These are phyloP conservation scores for Pinus tabuliformis DNA, from an alignment of 75 land plant genomes.

Conservation along the genomic window DNA sequence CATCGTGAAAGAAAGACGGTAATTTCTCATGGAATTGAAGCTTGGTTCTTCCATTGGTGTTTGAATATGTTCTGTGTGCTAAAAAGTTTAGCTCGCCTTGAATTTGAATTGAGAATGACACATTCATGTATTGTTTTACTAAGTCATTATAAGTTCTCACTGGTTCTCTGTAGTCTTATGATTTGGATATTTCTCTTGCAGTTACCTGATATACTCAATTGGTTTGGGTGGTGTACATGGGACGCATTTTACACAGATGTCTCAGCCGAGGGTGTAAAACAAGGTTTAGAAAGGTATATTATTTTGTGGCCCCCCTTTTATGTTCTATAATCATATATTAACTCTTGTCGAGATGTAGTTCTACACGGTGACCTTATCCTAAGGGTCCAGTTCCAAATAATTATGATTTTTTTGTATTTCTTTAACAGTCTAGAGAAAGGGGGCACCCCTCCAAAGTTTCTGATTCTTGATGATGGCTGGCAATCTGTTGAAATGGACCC, in stretches of 20 bases:
- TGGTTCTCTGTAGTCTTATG: not conserved
- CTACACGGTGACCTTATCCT: no score
- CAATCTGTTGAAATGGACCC: slow-evolving; percentile 78
- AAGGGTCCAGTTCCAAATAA: no score
- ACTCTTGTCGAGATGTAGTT: no score
- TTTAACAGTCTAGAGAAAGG: slow-evolving; percentile 55
- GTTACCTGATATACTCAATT: slow-evolving; percentile 92
- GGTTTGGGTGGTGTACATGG: slow-evolving; percentile 99
- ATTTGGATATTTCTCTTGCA: slow-evolving; percentile 12
- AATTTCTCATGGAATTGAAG: not conserved
- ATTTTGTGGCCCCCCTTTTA: not conserved
- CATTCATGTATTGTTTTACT: not conserved
- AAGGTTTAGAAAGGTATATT: slow-evolving; percentile 77
- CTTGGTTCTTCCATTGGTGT: not conserved
- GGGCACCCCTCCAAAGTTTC: slow-evolving; percentile 83
- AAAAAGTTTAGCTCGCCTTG: not conserved
- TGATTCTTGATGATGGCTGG: slow-evolving; percentile 96
- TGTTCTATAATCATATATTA: not conserved
- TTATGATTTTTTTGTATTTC: not conserved
- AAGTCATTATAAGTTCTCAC: not conserved
- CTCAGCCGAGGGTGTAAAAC: slow-evolving; percentile 69
- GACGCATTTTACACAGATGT: slow-evolving; percentile 98
- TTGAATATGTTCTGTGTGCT: not conserved
- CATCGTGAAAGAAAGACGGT: slow-evolving; percentile 87
- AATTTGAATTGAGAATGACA: not conserved